Conservation (phyloP, 2,329 filamentous ascomycete genomes). For the Diplodia seriata region DNA sequence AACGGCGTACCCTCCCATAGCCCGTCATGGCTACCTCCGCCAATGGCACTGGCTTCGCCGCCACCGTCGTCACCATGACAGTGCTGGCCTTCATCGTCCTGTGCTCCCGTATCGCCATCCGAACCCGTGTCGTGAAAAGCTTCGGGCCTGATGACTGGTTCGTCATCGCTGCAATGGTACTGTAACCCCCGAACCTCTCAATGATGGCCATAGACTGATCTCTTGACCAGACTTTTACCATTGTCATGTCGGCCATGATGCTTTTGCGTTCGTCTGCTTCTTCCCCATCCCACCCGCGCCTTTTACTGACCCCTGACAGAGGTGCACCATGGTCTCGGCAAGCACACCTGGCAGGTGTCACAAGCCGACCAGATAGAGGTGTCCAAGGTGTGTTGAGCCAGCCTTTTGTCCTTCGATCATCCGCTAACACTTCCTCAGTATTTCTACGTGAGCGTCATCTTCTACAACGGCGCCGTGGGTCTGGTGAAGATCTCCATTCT, state of each 20-base stretch:
- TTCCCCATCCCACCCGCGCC: background rate
- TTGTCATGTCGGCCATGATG: slow-evolving; percentile 21
- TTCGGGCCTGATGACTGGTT: slow-evolving; percentile 28
- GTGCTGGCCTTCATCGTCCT: slow-evolving; percentile 20
- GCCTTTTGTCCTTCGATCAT: background rate
- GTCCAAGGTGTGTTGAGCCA: slow-evolving; percentile 4
- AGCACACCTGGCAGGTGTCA: slow-evolving; percentile 19
- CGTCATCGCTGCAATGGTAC: slow-evolving; percentile 28
- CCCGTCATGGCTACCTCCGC: slow-evolving; percentile 7
- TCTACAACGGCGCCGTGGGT: slow-evolving; percentile 45
- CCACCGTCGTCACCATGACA: slow-evolving; percentile 27
- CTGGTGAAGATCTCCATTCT: slow-evolving; percentile 46
- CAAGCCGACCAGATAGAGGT: background rate
- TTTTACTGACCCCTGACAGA: slow-evolving; percentile 1
- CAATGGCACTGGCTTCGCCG: slow-evolving; percentile 17
- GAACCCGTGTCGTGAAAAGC: slow-evolving; percentile 8
- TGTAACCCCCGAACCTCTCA: too few relatives aligned
- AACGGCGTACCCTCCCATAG: slow-evolving; percentile 1
- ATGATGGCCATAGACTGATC: background rate
- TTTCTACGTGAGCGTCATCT: slow-evolving; percentile 44
- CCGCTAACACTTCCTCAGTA: background rate
- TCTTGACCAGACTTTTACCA: background rate
- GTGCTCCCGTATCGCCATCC: slow-evolving; percentile 2
- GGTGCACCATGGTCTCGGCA: slow-evolving; percentile 23
- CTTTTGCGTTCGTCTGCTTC: slow-evolving; percentile 4